A percentile compares a stretch with the other conserved stretches of the same genome.
phyloP scores from a whole-genome alignment of 2,329 filamentous ascomycete species.

The Diplocarpon rosae region DNA sequence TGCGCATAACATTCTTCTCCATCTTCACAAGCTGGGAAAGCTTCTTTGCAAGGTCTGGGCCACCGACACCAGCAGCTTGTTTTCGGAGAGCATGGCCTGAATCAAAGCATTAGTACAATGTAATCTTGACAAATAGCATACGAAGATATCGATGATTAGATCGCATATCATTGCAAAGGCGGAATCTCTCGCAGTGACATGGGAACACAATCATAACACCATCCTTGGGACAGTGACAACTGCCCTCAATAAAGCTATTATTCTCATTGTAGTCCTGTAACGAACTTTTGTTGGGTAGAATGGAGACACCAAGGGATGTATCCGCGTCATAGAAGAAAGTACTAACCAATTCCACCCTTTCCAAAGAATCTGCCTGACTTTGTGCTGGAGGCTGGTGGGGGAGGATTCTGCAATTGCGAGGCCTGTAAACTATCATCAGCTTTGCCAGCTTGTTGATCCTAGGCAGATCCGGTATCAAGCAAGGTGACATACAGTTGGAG shows the following conservation, averaged over 20 bases:
- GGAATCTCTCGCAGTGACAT: background rate
- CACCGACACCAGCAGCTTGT: slow-evolving; percentile 66
- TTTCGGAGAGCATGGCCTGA: slow-evolving; percentile 65
- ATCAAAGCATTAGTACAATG: slow-evolving; percentile 46
- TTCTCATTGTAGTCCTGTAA: background rate
- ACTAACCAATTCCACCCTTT: slow-evolving; percentile 66
- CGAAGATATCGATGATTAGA: background rate
- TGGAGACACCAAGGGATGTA: background rate
- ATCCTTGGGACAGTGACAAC: background rate
- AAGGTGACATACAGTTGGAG: slow-evolving; percentile 66
- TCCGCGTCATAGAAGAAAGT: slow-evolving; percentile 28
- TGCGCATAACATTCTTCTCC: slow-evolving; percentile 99
- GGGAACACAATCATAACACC: slow-evolving; percentile 1
- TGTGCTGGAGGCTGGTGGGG: slow-evolving; percentile 81
- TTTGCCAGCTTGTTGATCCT: background rate
- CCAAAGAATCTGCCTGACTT: slow-evolving; percentile 88
- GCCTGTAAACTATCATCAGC: slow-evolving; percentile 19
- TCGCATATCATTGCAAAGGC: background rate
- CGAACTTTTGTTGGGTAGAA: background rate
- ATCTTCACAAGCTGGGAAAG: slow-evolving; percentile 97
- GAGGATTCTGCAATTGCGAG: slow-evolving; percentile 72
- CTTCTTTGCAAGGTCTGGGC: slow-evolving; percentile 86
- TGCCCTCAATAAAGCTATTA: background rate
- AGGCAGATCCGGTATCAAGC: background rate
- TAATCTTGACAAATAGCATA: background rate